Percentiles rank a stretch among this genome's conserved stretches.
Conservation (phyloP, 208 protist genomes). For the Crithidia acanthocephali region DNA sequence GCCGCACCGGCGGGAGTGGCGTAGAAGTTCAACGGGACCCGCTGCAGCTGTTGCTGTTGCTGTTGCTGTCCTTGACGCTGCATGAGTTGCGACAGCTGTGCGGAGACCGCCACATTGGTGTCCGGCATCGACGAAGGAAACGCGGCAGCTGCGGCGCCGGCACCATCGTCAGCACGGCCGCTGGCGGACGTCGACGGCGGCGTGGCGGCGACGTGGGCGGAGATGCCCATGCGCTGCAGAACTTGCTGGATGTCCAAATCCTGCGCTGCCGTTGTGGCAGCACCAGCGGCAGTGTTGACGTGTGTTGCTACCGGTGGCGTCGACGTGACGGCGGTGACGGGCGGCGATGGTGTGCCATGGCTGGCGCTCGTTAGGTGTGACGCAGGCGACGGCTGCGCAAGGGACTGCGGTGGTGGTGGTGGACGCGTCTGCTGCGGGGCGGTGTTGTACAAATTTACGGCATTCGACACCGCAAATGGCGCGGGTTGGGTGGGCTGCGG, state of each 20-base stretch:
- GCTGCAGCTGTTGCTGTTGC: constrained; percentile 23
- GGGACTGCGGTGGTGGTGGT: neutral
- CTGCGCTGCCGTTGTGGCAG: neutral
- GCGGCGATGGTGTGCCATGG: neutral
- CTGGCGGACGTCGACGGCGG: neutral
- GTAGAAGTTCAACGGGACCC: neutral
- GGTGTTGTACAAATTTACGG: neutral
- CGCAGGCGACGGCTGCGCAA: neutral
- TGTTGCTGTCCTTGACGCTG: constrained; percentile 36
- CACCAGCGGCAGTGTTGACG: constrained; percentile 11
- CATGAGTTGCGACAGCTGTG: neutral
- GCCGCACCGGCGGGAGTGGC: neutral
- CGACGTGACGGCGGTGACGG: neutral
- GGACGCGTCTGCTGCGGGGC: neutral
- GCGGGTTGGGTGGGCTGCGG: neutral
- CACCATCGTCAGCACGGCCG: neutral
- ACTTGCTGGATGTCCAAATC: constrained; percentile 13
- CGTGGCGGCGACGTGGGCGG: constrained; percentile 2
- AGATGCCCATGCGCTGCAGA: constrained; percentile 20
- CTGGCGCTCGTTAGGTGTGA: neutral
- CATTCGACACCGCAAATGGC: neutral
- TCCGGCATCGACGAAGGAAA: neutral
- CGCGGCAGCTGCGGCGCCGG: neutral
- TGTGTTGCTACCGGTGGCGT: no score
- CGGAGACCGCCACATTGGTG: neutral